phyloP scores from a whole-genome alignment of 129 eudicot genomes.

The Escallonia rubra region DNA sequence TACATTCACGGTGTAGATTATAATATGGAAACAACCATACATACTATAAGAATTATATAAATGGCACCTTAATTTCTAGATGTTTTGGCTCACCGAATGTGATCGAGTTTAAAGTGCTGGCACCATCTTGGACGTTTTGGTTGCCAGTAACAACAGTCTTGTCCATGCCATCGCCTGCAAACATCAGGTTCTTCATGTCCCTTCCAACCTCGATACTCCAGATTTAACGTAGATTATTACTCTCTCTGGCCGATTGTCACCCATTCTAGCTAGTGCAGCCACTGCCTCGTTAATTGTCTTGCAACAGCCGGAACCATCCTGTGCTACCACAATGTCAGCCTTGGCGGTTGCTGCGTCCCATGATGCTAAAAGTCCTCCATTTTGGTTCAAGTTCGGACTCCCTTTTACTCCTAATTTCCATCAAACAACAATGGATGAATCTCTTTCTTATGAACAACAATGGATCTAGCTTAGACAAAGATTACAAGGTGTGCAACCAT shows the following conservation, averaged over 20 bases:
- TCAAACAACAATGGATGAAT: background rate
- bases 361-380: conserved; percentile 26
- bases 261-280: conserved; percentile 18
- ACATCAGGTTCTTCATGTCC: conserved; percentile 35
- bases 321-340: conserved; percentile 52
- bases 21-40: no score
- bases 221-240: conserved; percentile 42
- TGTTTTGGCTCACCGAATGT: conserved; percentile 37
- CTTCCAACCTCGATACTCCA: conserved; percentile 38
- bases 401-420: background rate
- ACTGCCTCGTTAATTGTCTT: conserved; percentile 38
- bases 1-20: no score
- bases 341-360: conserved; percentile 38
- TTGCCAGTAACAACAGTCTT: conserved; percentile 40
- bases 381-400: background rate
- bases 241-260: conserved; percentile 12
- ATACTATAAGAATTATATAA: background rate
- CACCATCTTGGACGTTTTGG: conserved; percentile 38
- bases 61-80: background rate
- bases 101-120: conserved; percentile 39
- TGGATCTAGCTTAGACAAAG: no score
- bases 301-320: conserved; percentile 44
- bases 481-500: no score
- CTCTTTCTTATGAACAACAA: no score
- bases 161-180: conserved; percentile 54